phyloP scores from a whole-genome alignment of 2,329 filamentous ascomycete species.

The Chaetomium sp. region DNA sequence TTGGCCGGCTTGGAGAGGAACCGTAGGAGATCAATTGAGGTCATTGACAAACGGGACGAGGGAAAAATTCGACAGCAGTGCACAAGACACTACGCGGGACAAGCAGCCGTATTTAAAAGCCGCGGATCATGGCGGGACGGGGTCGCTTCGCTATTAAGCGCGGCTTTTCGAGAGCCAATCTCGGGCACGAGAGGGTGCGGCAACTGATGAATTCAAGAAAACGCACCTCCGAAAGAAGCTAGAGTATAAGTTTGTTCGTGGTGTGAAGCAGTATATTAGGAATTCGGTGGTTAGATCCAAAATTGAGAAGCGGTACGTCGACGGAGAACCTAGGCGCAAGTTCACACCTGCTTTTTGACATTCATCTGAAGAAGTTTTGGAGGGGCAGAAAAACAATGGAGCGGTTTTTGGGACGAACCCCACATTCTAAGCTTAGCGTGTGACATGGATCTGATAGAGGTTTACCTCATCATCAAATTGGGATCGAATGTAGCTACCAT shows the following conservation, averaged over 20 bases:
- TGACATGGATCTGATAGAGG: too few species aligned
- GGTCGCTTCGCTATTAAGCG: neutral
- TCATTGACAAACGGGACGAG: slow-evolving; percentile 53
- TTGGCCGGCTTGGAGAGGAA: slow-evolving; percentile 93
- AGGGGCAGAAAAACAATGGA: too few species aligned
- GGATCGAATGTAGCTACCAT: too few species aligned
- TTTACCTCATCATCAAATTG: too few species aligned
- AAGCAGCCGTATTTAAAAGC: slow-evolving; percentile 1
- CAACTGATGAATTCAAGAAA: neutral
- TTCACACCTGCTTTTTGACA: too few species aligned
- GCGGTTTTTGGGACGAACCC: too few species aligned
- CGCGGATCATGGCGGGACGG: slow-evolving; percentile 6
- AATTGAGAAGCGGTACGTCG: too few species aligned
- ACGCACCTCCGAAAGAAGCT: neutral
- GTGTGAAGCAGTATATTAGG: too few species aligned
- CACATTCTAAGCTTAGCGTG: too few species aligned
- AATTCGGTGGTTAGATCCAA: too few species aligned
- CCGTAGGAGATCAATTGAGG: slow-evolving; percentile 80
- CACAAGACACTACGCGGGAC: slow-evolving; percentile 2
- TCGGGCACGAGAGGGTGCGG: neutral
- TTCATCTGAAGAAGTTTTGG: too few species aligned
- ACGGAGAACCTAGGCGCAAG: too few species aligned
- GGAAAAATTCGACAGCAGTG: slow-evolving; percentile 1
- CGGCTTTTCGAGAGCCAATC: neutral
- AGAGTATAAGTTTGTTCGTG: neutral